Base-by-base conservation (phyloP, 805 yeast genomes). In the Pichia nanzhaoensis region DNA sequence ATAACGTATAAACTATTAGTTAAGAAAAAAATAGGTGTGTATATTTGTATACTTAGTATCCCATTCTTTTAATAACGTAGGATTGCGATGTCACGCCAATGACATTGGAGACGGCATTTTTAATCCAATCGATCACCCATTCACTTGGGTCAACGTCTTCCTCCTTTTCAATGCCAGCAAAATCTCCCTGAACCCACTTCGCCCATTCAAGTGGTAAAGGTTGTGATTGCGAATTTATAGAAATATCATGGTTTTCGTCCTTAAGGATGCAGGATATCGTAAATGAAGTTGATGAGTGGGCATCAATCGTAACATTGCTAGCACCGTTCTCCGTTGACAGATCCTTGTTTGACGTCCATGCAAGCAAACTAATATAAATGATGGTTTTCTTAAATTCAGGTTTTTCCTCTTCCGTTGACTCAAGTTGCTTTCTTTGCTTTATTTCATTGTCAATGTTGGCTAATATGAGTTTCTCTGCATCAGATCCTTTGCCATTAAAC, bases 151-250 rank as follows among this genome's bases (percentile, higher is more conserved):
- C 89, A 16, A 52, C 50, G 39, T 53, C 58, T 17, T 45, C 60
- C 39, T 51, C 49, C 4, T 52, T 48, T 37, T 52, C 59, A 13
- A 34, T 55, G 5, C 49, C 59, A 1, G 28, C 46, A 40, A 47
- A 48, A 42, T 53, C 47, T 13, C 80, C 76, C 49, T 77, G 81
- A n/a, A 91, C 71, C 99, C 99, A 93, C n/a, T 77, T 69, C 9
- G 89, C 82, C 99, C 99, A 93, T 59, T 78, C 81, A 38, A 77
- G 60, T 10, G 99, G 98, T 70, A 88, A 84, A 6, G 95, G 80
- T 64, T 93, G 99, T 0, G 98, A 85, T 54, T 82, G 80, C 41
- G 87, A 81, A 24, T 78, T 73, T 37, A 87, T 74, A 7, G 82
- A 74, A 51, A 93, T 78, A 51, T 79, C 75, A 65, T 93, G 91